Evolutionary conservation across 1,139 yeast genomes (phyloP), one percentile per base, ranked within the genome.

Genomic region (Blastobotrys indianensis): DNA sequence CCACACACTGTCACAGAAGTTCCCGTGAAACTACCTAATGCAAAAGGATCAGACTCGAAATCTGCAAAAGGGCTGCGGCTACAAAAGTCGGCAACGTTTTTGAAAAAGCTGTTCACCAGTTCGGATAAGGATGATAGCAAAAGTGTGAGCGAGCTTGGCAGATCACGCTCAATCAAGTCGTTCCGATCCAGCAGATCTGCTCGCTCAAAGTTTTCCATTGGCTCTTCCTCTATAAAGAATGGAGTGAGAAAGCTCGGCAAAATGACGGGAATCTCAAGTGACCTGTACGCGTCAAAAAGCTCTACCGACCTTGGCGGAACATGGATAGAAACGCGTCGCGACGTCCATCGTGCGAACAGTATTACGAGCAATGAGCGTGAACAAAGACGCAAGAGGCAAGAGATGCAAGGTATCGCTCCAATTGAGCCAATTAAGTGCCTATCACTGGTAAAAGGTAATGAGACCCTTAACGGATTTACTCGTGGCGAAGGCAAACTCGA

Each of bases 311-410:
- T 41, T 3, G 45, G 45, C 3, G 33, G 33, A 4, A 45, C 53
- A 25, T 77, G 80, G 80, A 69, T 76, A 34, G 75, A 75, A 36
- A 69, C 70, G 11, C 74, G 75, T 45, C 67, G 76, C 6, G 90
- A 84, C 47, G 68, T 90, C 44, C 80, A 84, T 60, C 74, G 97
- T 55, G 80, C 90, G 57, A 83, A 82, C 54, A 78, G 95, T 0
- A 68, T 88, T 39, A 77, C 85, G 1, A 71, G 80, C 3, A 77
- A 74, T 46, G 95, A 88, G 54, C 79, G 83, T 48, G 82, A 79
- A 49, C 69, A 74, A 11, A 73, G 97, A 52, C 80, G 85, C 39
- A 76, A 75, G 60, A 83, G 79, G 4, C 75, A 82, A n/a, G 79
- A 82, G 52, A 75, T 77, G 46, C 85, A 83, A 50, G 79, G 83